Evolutionary conservation across 1,284 basidiomycete genomes (phyloP), one percentile per base, ranked within the genome.

Genomic region (Naganishia sp.): DNA sequence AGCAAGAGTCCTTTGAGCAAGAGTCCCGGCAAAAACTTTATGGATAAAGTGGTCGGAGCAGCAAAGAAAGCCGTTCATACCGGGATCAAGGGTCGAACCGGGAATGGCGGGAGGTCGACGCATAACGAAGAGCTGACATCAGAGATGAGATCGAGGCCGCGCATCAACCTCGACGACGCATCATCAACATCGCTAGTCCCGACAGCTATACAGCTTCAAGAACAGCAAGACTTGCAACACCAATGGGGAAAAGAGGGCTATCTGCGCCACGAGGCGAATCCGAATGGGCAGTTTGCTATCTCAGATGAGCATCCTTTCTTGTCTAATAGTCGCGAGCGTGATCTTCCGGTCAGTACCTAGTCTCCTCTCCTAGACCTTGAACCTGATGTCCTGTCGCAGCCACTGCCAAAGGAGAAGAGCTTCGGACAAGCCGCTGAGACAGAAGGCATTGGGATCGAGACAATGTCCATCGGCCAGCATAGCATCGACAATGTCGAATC

Each of bases 1-100:
- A 50, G 47, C 58, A 61, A 47, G 9, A 61, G 58, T 61, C 58
- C 58, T 9, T 28, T 61, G 35, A 51, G 47, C 39, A 61, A 61
- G 58, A 61, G 58, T 42, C 58, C 58, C 3, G 58, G 58, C 10
- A 61, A 61, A 42, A 32, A 46, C 35, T 35, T 61, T 13, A 41
- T 61, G 35, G 58, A 35, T 17, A 61, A 61, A 28, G 28, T 61
- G 58, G 47, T 61, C 6, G 58, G 35, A 11, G 58, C 49, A 17
- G 58, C 58, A 13, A 50, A 51, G 25, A 61, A 51, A 23, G 58
- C 35, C 18, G 47, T 61, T n/a, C 47, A 43, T 42, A 42, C 58
- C 23, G 58, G 58, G 31, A 51, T 61, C 42, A 61, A 51, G 28
- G 0, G 21, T 23, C 47, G 58, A 42, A 25, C 47, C 2, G 58